Conservation (phyloP, 2,329 filamentous ascomycete genomes). For the Fusarium mangiferae region DNA sequence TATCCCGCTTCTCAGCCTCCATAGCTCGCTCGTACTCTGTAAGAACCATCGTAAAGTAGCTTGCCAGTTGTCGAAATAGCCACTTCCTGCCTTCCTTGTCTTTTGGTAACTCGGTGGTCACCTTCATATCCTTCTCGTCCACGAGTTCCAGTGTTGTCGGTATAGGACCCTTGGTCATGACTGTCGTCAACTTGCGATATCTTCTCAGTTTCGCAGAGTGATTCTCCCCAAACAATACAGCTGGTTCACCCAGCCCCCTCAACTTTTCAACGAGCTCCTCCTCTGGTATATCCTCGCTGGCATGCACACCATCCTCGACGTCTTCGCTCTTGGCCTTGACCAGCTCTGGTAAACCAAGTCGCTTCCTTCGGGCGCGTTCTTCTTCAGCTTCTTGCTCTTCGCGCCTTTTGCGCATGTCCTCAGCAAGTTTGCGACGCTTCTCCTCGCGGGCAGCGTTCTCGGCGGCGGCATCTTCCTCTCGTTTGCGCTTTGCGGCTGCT, state of each 20-base stretch:
- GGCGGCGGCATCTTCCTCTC: conserved; percentile 84
- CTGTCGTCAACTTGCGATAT: conserved; percentile 72
- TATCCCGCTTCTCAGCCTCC: conserved; percentile 69
- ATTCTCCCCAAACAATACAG: conserved; percentile 81
- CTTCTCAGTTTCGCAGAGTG: conserved; percentile 75
- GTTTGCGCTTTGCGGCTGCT: conserved; percentile 82
- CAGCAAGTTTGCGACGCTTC: conserved; percentile 82
- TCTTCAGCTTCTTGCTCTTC: conserved; percentile 80
- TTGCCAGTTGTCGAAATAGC: conserved; percentile 87
- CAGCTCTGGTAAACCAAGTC: conserved; percentile 83
- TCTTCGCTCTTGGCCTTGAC: conserved; percentile 54
- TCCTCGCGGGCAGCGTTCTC: conserved; percentile 78
- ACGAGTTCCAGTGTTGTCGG: conserved; percentile 85
- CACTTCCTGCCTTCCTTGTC: conserved; percentile 74
- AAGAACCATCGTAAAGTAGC: conserved; percentile 97
- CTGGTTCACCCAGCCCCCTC: conserved; percentile 78
- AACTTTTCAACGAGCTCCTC: conserved; percentile 76
- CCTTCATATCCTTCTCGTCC: conserved; percentile 88
- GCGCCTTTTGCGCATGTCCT: conserved; percentile 76
- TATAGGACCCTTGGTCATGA: conserved; percentile 80
- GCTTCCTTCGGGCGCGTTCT: conserved; percentile 77
- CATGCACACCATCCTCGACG: conserved; percentile 57
- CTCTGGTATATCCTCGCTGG: conserved; percentile 73
- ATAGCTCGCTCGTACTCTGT: conserved; percentile 86
- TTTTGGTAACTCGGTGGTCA: conserved; percentile 69